Base-by-base conservation (phyloP, 257 asterid species). In the Gentiana dahurica region DNA sequence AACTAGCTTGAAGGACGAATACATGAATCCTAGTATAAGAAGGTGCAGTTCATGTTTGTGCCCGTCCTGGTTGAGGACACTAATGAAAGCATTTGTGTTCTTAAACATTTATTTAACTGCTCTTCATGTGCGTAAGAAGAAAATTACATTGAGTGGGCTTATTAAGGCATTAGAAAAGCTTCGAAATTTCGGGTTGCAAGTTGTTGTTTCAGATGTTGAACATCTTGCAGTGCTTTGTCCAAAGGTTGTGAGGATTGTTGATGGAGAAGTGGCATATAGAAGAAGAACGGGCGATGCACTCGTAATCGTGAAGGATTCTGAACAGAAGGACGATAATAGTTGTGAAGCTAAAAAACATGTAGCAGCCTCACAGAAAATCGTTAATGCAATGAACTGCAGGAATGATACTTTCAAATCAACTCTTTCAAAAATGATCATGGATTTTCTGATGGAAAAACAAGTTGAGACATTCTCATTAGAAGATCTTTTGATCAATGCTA, bases 21-120 rank as follows among this genome's bases (percentile, higher is more conserved):
- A 55, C 57, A 60, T 56, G 63, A 70, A 74, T 43, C 68, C 75
- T 56, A 55, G 75, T 67, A 50, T 67, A 12, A 72, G 68, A 67
- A 58, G 34, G 54, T 55, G 33, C 55, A 70, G 52, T 63, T 64
- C 34, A 51, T 89, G 97, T 62, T 43, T 58, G 48, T 89, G 97
- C 71, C 93, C 97, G 53, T 33, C 65, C 36, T 86, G 95, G 94
- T 61, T 86, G 83, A 89, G 75, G 81, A 79, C 69, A 74, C 64
- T 80, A 47, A 56, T 81, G 65, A 76, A 78, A 54, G 66, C 75
- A 53, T 86, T 89, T 69, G 46, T 63, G 53, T 83, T 81, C 70
- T 61, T 78, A 63, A 89, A 80, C 57, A 61, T 75, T 34, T 89
- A 79, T 71, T 80, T 81, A 59, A 83, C 88, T 34, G 74, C 72